Base-by-base conservation (phyloP, 2,329 filamentous ascomycete genomes). In the Ophiocordyceps australis region DNA sequence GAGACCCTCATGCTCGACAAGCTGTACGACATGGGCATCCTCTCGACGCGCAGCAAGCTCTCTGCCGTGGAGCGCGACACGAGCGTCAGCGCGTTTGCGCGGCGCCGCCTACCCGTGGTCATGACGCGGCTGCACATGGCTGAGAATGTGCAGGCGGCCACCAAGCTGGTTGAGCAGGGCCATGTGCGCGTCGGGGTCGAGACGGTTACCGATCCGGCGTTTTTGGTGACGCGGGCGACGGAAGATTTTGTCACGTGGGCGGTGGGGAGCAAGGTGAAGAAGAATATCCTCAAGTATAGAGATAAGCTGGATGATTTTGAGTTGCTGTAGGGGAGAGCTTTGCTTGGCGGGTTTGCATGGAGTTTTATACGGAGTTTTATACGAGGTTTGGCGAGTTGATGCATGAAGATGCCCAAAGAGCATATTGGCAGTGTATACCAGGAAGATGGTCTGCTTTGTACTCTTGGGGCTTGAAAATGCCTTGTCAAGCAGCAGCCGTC, bases 171-270 rank as follows among this genome's bases (percentile, higher is more conserved):
- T 30, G 86, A 95, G 58, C 82, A 93, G 45, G 86, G 86, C 6
- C 85, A 94, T 47, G 83, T 95, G 4, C 64, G 86, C 24, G 82
- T 93, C 2, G 86, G 86, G 9, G 85, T 82, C 0, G 82, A 94
- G 44, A 78, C 85, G 2, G 67, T 94, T 15, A 91, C 80, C 3
- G 86, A 95, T 46, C 74, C 83, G 16, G 85, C 83, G 1, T 94
- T 83, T 42, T 52, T 94, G 27, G 82, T 95, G 7, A 89, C 81
- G 20, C 64, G 85, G 36, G 79, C 72, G 32, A 81, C 92, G 65
- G 86, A 95, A 54, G 86, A 95, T 54, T 93, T 91, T 47, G 78
- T 95, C 12, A 94, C 86, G 1, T 95, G 86, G 86, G 76, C 86
- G 8, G 80, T 91, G 41, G 82, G 81, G 32, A 91, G 81, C 52